Conservation (phyloP, 306 rosid species). For the Fragaria iinumae region DNA sequence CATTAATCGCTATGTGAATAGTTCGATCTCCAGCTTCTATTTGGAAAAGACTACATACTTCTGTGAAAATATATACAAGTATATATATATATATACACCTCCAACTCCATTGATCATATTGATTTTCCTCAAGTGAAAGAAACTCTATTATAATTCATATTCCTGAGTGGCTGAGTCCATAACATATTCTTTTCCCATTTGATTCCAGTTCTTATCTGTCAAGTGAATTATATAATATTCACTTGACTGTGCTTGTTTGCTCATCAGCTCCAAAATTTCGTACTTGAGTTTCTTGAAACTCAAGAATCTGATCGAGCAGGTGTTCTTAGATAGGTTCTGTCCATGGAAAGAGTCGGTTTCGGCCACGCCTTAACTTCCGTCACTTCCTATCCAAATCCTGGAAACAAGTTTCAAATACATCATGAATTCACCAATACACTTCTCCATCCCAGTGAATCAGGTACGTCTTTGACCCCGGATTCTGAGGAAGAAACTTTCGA, state of each 20-base stretch:
- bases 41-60: neutral
- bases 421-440: constrained; percentile 24
- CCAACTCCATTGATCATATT: neutral
- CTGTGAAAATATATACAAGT: neutral
- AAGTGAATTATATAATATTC: neutral
- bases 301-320: neutral
- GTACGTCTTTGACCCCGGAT: constrained; percentile 11
- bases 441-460: constrained; percentile 26
- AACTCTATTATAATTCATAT: neutral
- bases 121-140: neutral
- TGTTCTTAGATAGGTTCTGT: neutral
- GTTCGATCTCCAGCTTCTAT: neutral
- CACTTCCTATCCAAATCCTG: constrained; percentile 22
- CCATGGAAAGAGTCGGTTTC: constrained; percentile 33
- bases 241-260: neutral
- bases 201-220: neutral
- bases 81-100: neutral
- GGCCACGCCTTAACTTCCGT: constrained; percentile 27
- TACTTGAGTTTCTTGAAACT: neutral
- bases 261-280: neutral
- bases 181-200: neutral
- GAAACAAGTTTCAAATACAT: constrained; percentile 27
- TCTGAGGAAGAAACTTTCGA: constrained; percentile 32
- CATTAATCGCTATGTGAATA: neutral
- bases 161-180: neutral